phyloP scores from a whole-genome alignment of 148 eudicot genomes.

The Gaultheria prostrata region DNA sequence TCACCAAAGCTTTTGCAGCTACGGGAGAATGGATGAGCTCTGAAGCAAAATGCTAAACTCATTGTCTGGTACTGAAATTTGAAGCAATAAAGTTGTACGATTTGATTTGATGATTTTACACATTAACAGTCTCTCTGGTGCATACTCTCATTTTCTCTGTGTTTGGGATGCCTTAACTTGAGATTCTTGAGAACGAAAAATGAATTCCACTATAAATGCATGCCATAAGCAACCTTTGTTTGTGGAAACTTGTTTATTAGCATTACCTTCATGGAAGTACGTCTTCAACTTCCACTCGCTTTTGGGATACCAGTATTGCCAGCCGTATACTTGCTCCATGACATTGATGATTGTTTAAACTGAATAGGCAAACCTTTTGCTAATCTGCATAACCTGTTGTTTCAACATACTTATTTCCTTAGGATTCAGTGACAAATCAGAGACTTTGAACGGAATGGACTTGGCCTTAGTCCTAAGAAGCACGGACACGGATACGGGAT shows the following conservation, averaged over 20 bases:
- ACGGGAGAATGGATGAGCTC: constrained; percentile 65
- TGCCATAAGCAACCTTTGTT: neutral
- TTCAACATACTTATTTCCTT: constrained; percentile 36
- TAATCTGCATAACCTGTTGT: neutral
- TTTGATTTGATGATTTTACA: constrained; percentile 8
- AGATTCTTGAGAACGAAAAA: neutral
- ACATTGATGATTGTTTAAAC: neutral
- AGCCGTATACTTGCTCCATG: neutral
- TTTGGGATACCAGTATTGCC: neutral
- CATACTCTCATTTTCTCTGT: neutral
- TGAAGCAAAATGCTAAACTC: constrained; percentile 64
- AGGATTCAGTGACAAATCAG: constrained; percentile 79
- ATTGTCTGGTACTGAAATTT: constrained; percentile 60
- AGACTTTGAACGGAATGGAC: constrained; percentile 87
- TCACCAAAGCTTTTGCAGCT: constrained; percentile 70
- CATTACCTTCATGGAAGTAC: neutral
- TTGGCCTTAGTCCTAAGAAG: too few relatives aligned
- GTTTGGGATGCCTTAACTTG: neutral
- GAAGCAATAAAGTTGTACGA: neutral
- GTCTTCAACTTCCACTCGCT: constrained; percentile 8
- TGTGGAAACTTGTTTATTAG: neutral
- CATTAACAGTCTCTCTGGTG: neutral
- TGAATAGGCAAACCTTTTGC: constrained; percentile 2
- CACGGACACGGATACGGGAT: too few relatives aligned
- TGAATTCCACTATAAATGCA: neutral